phyloP scores from a whole-genome alignment of 768 basidiomycete species.

The Kwoniella europaea region DNA sequence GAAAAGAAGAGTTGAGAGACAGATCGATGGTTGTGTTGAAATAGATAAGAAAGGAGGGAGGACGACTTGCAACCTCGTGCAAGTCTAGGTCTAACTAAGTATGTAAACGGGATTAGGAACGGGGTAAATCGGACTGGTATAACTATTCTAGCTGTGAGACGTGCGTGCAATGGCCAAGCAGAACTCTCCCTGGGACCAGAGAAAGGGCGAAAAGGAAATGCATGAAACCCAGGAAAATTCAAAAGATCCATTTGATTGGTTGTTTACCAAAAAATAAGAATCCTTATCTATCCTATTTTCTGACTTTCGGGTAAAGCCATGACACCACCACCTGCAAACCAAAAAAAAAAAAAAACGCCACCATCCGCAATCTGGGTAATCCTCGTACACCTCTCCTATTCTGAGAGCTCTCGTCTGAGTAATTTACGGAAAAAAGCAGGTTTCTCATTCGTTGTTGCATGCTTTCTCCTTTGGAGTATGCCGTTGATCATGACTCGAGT shows the following conservation, averaged over 20 bases:
- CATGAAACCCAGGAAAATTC: background rate
- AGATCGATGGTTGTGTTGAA: background rate
- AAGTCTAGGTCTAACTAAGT: background rate
- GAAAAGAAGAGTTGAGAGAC: background rate
- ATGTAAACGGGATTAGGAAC: background rate
- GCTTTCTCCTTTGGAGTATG: background rate
- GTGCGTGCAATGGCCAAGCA: too few species aligned
- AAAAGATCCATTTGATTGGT: constrained; percentile 7
- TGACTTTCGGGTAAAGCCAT: background rate
- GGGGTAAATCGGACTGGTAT: constrained; percentile 7
- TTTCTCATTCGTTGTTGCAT: too few species aligned
- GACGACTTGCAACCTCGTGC: background rate
- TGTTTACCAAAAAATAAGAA: background rate
- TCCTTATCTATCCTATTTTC: background rate
- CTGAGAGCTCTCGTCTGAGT: background rate
- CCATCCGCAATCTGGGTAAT: background rate
- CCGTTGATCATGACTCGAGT: background rate
- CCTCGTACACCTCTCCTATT: background rate
- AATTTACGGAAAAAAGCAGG: too few species aligned
- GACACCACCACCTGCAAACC: background rate
- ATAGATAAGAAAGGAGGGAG: constrained; percentile 8
- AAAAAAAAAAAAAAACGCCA: too few species aligned
- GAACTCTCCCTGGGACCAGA: background rate
- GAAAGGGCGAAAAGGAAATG: background rate
- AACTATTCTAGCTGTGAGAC: too few species aligned